Evolutionary conservation across 2,329 filamentous ascomycete species (phyloP).

Genomic region (Microsporum ferrugineum): DNA sequence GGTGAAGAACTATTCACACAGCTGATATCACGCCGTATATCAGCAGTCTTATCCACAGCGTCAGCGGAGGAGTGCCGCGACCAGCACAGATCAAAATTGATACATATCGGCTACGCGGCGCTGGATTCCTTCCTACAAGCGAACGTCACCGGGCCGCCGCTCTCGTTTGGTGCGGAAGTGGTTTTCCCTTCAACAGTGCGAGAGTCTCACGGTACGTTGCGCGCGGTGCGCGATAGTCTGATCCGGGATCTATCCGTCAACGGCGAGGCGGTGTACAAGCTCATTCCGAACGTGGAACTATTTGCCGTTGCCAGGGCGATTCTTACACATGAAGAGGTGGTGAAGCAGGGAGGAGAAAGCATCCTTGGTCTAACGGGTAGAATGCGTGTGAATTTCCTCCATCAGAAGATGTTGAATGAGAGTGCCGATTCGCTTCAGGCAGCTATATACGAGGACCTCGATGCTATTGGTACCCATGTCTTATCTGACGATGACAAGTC

Average conservation of each 20-base stretch:
- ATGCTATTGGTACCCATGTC: background rate
- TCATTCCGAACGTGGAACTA: constrained; percentile 74
- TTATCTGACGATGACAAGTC: constrained; percentile 10
- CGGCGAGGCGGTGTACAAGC: constrained; percentile 72
- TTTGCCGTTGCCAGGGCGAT: constrained; percentile 62
- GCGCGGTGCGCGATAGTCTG: constrained; percentile 45
- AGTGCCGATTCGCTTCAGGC: constrained; percentile 43
- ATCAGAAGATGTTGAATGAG: constrained; percentile 57
- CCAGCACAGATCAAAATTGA: constrained; percentile 25
- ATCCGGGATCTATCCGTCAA: constrained; percentile 64
- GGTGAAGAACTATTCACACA: constrained; percentile 28
- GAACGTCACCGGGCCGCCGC: constrained; percentile 75
- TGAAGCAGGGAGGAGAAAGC: constrained; percentile 13
- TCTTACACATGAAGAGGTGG: constrained; percentile 39
- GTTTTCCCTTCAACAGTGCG: constrained; percentile 34
- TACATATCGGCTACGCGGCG: constrained; percentile 54
- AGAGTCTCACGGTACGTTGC: constrained; percentile 31
- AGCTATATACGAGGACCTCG: constrained; percentile 21
- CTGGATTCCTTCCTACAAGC: constrained; percentile 72
- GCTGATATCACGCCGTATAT: constrained; percentile 27
- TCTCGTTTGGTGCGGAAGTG: constrained; percentile 47
- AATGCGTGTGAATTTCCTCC: constrained; percentile 61
- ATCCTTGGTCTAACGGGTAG: constrained; percentile 47
- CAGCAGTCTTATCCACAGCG: constrained; percentile 14
- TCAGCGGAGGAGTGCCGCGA: constrained; percentile 6